These are phyloP conservation scores for Colletotrichum echinochloae DNA, from an alignment of 2,329 filamentous ascomycete species.

Conservation along the genomic window DNA sequence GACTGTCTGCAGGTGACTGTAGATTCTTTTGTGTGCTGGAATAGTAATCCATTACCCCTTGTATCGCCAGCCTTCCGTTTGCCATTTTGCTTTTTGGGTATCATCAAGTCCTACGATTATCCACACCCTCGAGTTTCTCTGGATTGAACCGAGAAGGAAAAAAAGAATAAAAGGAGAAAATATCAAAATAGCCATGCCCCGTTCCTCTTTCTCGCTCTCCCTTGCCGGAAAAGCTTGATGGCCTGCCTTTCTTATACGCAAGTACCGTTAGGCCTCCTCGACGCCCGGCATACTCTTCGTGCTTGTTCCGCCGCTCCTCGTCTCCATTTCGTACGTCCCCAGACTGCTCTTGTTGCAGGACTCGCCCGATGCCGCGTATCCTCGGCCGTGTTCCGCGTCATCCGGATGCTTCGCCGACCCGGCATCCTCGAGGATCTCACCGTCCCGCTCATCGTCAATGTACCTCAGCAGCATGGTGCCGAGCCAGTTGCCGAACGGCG, in stretches of 20 bases:
- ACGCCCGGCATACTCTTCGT: slow-evolving; percentile 3
- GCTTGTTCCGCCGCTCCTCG: slow-evolving; percentile 17
- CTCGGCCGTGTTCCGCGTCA: neutral
- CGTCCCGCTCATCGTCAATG: slow-evolving; percentile 26
- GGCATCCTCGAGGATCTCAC: neutral
- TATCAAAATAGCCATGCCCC: too few species aligned
- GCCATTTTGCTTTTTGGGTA: neutral
- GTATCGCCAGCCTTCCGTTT: neutral
- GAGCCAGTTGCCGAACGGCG: slow-evolving; percentile 26
- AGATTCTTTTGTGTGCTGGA: neutral
- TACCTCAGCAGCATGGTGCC: slow-evolving; percentile 29
- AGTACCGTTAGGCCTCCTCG: neutral
- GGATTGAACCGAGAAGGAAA: neutral
- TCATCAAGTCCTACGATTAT: neutral
- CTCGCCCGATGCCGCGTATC: neutral
- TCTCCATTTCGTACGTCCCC: slow-evolving; percentile 19
- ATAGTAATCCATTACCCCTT: neutral
- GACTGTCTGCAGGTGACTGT: too few species aligned
- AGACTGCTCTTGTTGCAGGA: neutral
- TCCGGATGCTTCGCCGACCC: slow-evolving; percentile 3
- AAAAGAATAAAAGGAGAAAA: too few species aligned
- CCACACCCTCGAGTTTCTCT: neutral
- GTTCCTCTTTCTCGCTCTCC: neutral
- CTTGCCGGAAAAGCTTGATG: neutral
- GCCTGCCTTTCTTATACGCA: neutral